Base-by-base conservation (phyloP, 306 rosid genomes). In the Quercus berberidifolia region DNA sequence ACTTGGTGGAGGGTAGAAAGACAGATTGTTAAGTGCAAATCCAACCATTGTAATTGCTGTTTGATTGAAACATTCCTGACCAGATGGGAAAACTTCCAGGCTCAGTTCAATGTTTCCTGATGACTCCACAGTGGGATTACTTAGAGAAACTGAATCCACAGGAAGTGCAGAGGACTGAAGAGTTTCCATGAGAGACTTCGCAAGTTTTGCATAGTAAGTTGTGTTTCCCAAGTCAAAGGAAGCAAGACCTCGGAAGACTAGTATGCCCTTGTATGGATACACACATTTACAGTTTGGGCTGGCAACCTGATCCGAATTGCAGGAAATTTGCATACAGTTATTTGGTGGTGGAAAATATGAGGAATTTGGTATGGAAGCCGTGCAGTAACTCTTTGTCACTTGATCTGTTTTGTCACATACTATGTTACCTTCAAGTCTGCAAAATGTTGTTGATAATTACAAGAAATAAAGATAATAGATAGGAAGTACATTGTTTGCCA, bases 261-360 rank as follows among this genome's bases (percentile, higher is more conserved):
- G 78, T 69, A 74, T 83, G 71, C 97, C 98, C 8, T 82, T 33
- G 74, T 81, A 93, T 72, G 98, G 94, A 76, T 86, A 85, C 68
- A 87, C 79, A 74, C 98, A 93, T 71, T 15, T 76, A 82, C 97
- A 93, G 20, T 80, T 89, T 25, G 95, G 98, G 82, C 92, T 90
- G 28, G 62, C 54, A 78, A 56, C 84, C 77, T 76, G 81, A 55
- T 75, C 67, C 6, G 63, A 4, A 75, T 38, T 65, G 81, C 98
- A 93, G 15, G 58, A 12, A 71, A 26, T 38, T 20, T 68, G 81
- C 18, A 18, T 30, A 73, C 97, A 91, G 75, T 82, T 82, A 25
- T 74, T 46, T 3, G 54, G 33, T 14, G 64, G 74, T 0, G 87
- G 78, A 49, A 56, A 26, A 70, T 83, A 78, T 18, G 88, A 13